Evolutionary conservation across 2,329 filamentous ascomycete species (phyloP).

Genomic region (Talaromyces sp.): DNA sequence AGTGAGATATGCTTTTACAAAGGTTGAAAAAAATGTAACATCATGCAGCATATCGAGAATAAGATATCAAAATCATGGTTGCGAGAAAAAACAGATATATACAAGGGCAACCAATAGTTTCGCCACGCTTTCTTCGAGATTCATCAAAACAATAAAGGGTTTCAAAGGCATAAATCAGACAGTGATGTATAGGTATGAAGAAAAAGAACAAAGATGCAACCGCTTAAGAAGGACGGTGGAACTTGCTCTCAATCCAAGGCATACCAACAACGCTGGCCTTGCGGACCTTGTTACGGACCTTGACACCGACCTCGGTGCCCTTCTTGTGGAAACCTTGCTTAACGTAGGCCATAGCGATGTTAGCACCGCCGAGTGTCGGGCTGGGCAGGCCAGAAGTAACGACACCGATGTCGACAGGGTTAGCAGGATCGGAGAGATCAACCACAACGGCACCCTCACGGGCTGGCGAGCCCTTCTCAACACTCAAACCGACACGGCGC

Average conservation of each 20-base stretch:
- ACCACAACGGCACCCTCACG: conserved; percentile 85
- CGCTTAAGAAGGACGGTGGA: conserved; percentile 54
- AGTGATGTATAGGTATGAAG: neutral
- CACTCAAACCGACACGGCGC: conserved; percentile 76
- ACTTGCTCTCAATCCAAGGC: conserved; percentile 83
- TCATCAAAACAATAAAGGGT: neutral
- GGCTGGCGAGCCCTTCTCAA: conserved; percentile 80
- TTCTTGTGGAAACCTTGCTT: conserved; percentile 79
- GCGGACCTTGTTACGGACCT: conserved; percentile 75
- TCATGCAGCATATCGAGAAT: neutral
- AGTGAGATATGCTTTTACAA: conserved; percentile 4
- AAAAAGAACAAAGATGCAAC: neutral
- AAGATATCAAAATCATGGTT: conserved; percentile 7
- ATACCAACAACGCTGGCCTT: conserved; percentile 80
- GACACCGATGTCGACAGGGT: conserved; percentile 63
- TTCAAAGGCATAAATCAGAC: neutral
- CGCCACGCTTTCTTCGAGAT: conserved; percentile 2
- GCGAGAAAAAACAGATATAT: conserved; percentile 7
- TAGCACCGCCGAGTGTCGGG: conserved; percentile 76
- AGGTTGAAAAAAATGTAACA: neutral
- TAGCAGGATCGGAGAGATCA: conserved; percentile 54
- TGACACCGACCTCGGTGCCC: conserved; percentile 77
- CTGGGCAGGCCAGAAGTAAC: conserved; percentile 91
- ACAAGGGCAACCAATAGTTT: conserved; percentile 5
- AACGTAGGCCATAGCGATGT: conserved; percentile 96